phyloP scores from a whole-genome alignment of 164 flowering plant species.

The Magnolia kwangsiensis region DNA sequence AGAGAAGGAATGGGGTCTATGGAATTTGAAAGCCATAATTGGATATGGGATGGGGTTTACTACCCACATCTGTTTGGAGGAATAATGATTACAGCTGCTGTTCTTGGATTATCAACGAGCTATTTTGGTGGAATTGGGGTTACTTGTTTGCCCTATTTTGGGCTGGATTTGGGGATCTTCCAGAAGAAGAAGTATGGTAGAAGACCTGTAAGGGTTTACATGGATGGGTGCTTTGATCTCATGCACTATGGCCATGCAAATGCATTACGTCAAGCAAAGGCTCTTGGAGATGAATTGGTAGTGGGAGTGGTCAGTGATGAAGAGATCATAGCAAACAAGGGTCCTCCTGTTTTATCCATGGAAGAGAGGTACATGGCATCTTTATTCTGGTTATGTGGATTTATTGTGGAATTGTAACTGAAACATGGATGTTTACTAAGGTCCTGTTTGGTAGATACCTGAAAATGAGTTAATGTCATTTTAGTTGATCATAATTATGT shows the following conservation, averaged over 20 bases:
- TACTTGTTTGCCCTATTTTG: slow-evolving; percentile 43
- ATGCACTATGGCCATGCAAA: slow-evolving; percentile 96
- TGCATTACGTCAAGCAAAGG: slow-evolving; percentile 84
- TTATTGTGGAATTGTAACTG: background rate
- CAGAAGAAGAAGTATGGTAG: slow-evolving; percentile 51
- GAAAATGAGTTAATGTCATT: too few relatives aligned
- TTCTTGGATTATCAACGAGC: slow-evolving; percentile 73
- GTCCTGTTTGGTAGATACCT: too few relatives aligned
- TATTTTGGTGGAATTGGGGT: slow-evolving; percentile 63
- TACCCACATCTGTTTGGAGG: slow-evolving; percentile 68
- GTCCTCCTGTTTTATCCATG: slow-evolving; percentile 85
- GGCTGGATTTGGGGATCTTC: slow-evolving; percentile 53
- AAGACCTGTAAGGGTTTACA: slow-evolving; percentile 72
- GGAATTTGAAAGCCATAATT: slow-evolving; percentile 58
- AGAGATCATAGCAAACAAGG: slow-evolving; percentile 77
- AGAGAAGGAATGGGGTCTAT: slow-evolving; percentile 26
- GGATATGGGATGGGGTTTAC: slow-evolving; percentile 78
- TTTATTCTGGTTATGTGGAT: background rate
- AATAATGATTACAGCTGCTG: slow-evolving; percentile 72
- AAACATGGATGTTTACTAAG: background rate
- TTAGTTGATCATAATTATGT: too few relatives aligned
- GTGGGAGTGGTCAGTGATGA: slow-evolving; percentile 89
- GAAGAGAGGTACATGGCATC: slow-evolving; percentile 59
- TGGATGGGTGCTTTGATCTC: slow-evolving; percentile 94
- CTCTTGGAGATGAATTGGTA: slow-evolving; percentile 81